Conservation (phyloP, 2,329 filamentous ascomycete species). For the Ophiocordyceps camponoti-leonardi region DNA sequence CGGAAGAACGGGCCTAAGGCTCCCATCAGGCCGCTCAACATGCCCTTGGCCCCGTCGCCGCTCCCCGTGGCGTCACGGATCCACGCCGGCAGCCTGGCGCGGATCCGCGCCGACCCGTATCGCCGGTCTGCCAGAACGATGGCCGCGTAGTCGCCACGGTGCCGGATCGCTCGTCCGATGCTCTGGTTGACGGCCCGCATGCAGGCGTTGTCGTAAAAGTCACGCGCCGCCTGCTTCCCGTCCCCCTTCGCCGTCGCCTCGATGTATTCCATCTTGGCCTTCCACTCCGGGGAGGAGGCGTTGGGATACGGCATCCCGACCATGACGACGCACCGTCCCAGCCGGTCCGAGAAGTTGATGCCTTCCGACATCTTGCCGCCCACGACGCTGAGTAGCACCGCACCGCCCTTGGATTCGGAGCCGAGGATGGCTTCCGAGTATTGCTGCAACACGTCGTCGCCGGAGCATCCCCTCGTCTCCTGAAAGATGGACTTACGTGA, state of each 20-base stretch:
- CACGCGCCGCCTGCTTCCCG: constrained; percentile 42
- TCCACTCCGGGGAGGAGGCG: constrained; percentile 77
- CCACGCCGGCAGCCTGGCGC: constrained; percentile 73
- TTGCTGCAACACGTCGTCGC: constrained; percentile 53
- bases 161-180: constrained; percentile 81
- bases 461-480: constrained; percentile 34
- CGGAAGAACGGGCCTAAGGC: constrained; percentile 40
- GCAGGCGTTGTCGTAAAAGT: constrained; percentile 87
- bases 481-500: constrained; percentile 45
- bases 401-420: constrained; percentile 23
- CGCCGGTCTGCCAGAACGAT: constrained; percentile 74
- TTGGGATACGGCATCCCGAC: constrained; percentile 90
- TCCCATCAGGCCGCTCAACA: constrained; percentile 40
- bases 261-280: constrained; percentile 76
- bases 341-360: constrained; percentile 88
- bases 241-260: constrained; percentile 36
- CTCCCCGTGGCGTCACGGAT: constrained; percentile 54
- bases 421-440: constrained; percentile 53
- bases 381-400: constrained; percentile 74
- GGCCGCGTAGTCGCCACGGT: constrained; percentile 74
- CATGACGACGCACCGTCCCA: constrained; percentile 82
- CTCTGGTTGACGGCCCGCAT: constrained; percentile 97
- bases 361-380: constrained; percentile 93
- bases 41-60: constrained; percentile 20
- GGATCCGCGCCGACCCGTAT: constrained; percentile 59